These are phyloP conservation scores for Umbilicus rupestris DNA, from an alignment of 164 flowering plant genomes.

Conservation along the genomic window DNA sequence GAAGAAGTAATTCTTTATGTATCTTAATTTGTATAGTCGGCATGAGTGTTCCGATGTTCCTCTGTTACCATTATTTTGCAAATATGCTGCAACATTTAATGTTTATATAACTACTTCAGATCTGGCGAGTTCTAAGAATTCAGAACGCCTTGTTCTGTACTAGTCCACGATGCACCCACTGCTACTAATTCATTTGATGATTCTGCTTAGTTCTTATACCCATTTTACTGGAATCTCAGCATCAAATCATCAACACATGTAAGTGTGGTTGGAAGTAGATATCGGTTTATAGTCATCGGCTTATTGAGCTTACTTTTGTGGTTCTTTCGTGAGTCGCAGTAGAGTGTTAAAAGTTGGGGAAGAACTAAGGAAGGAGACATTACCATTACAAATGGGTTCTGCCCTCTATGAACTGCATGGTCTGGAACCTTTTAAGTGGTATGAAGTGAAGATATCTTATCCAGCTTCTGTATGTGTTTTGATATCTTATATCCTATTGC, in stretches of 20 bases:
- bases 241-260: neutral
- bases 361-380: conserved; percentile 53
- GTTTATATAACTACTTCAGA: neutral
- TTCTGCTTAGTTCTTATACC: neutral
- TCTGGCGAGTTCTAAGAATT: neutral
- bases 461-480: conserved; percentile 92
- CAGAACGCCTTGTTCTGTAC: neutral
- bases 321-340: conserved; percentile 22
- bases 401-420: conserved; percentile 55
- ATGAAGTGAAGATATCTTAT: conserved; percentile 98
- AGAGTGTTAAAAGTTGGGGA: conserved; percentile 54
- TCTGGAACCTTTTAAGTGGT: conserved; percentile 59
- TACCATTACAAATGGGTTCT: conserved; percentile 61
- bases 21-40: too few species aligned
- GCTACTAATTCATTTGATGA: neutral
- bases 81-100: neutral
- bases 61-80: too few species aligned
- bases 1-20: too few species aligned
- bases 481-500: neutral
- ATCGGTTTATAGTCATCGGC: neutral
- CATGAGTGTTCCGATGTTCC: too few species aligned
- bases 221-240: neutral
- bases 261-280: neutral
- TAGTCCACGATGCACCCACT: neutral
- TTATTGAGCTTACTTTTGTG: neutral